Percentiles rank a stretch among this genome's conserved stretches.
Evolutionary conservation across 1,139 yeast species (phyloP).

Genomic region (Suhomyces bolitotheri): DNA sequence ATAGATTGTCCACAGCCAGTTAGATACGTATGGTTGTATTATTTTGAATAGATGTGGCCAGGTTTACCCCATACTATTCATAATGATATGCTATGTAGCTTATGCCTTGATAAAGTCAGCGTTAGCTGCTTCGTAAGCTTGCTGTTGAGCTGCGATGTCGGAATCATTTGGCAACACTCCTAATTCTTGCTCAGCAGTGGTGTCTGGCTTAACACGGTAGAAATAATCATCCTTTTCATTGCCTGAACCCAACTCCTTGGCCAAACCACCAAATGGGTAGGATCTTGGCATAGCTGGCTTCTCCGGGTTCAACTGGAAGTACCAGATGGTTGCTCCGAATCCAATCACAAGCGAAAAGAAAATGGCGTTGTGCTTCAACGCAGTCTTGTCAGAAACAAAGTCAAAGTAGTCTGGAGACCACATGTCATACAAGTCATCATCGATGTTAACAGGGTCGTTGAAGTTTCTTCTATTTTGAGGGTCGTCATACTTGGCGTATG

Average conservation of each 20-base stretch:
- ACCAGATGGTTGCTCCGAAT: conserved; percentile 55
- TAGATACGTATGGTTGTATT: no score
- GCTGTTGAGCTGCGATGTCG: conserved; percentile 30
- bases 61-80: no score
- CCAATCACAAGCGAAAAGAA: conserved; percentile 59
- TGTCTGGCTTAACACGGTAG: conserved; percentile 46
- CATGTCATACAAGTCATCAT: conserved; percentile 74
- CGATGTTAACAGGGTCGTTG: conserved; percentile 68
- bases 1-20: no score
- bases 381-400: conserved; percentile 59
- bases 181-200: conserved; percentile 40
- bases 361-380: conserved; percentile 51
- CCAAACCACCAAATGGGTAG: conserved; percentile 74
- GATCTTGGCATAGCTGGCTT: conserved; percentile 77
- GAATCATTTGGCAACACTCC: conserved; percentile 39
- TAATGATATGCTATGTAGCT: conserved; percentile 4
- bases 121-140: conserved; percentile 38
- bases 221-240: conserved; percentile 46
- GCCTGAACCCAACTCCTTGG: conserved; percentile 69
- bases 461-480: conserved; percentile 79
- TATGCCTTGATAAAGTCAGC: conserved; percentile 39
- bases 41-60: no score
- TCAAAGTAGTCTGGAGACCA: conserved; percentile 86
- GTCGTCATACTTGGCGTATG: conserved; percentile 74
- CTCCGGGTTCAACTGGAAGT: conserved; percentile 66